phyloP scores from a whole-genome alignment of 2,329 filamentous ascomycete species.

The Fusarium secorum region DNA sequence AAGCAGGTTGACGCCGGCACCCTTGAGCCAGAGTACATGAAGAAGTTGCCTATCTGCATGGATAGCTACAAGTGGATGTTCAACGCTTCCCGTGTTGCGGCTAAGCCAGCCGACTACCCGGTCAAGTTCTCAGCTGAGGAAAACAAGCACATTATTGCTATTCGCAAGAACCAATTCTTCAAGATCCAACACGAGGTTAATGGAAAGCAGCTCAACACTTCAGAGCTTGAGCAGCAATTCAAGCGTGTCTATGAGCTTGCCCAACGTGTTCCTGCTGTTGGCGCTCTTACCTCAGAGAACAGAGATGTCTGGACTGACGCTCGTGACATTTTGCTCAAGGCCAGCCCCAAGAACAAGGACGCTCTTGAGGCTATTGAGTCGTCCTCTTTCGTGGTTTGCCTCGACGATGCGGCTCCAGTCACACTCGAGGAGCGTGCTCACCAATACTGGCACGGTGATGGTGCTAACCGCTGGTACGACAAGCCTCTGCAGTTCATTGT shows the following conservation, averaged over 20 bases:
- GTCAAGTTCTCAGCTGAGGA: slow-evolving; percentile 78
- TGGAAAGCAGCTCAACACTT: slow-evolving; percentile 85
- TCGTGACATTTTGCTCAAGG: slow-evolving; percentile 75
- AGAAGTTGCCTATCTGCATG: slow-evolving; percentile 97
- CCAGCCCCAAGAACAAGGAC: slow-evolving; percentile 80
- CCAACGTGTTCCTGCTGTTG: slow-evolving; percentile 76
- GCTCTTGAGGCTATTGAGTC: slow-evolving; percentile 85
- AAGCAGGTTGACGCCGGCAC: slow-evolving; percentile 82
- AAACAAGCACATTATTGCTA: slow-evolving; percentile 86
- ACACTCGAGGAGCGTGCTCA: slow-evolving; percentile 95
- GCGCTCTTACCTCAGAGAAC: slow-evolving; percentile 88
- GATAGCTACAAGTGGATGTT: slow-evolving; percentile 99
- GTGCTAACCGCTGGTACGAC: slow-evolving; percentile 95
- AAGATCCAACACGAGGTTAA: slow-evolving; percentile 84
- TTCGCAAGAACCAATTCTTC: slow-evolving; percentile 98
- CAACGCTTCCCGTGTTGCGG: slow-evolving; percentile 87
- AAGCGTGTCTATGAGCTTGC: slow-evolving; percentile 80
- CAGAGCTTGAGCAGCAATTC: slow-evolving; percentile 92
- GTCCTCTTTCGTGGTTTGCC: slow-evolving; percentile 88
- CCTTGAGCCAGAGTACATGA: slow-evolving; percentile 98
- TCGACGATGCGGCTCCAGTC: slow-evolving; percentile 89
- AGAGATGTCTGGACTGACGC: slow-evolving; percentile 92
- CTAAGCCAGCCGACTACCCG: slow-evolving; percentile 81
- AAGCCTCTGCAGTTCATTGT: slow-evolving; percentile 98
- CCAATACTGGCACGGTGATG: slow-evolving; percentile 98